phyloP scores from a whole-genome alignment of 768 basidiomycete genomes.

The Mycena polygramma region DNA sequence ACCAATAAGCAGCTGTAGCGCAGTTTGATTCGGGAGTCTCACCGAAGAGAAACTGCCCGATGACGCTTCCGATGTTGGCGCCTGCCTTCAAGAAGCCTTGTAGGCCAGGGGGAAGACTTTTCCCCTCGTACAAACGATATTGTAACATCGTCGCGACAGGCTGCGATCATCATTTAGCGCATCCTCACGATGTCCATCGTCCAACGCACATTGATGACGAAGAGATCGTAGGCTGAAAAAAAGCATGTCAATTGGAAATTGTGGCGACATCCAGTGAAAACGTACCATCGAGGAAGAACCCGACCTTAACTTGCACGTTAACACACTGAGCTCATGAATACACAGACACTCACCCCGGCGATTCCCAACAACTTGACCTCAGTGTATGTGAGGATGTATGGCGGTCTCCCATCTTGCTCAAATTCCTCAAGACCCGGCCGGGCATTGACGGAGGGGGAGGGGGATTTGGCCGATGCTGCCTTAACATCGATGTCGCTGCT shows the following conservation, averaged over 20 bases:
- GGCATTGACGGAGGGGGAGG: too few species aligned
- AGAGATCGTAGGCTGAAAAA: conserved; percentile 72
- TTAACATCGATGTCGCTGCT: conserved; percentile 3
- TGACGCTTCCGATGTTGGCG: conserved; percentile 80
- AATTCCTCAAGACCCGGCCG: conserved; percentile 11
- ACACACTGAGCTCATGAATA: background rate
- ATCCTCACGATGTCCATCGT: background rate
- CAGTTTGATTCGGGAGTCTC: conserved; percentile 7
- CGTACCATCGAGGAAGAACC: conserved; percentile 80
- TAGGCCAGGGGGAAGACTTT: conserved; percentile 63
- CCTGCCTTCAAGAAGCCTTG: conserved; percentile 74
- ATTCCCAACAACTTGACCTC: conserved; percentile 75
- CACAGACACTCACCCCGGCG: conserved; percentile 63
- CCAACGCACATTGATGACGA: conserved; percentile 72
- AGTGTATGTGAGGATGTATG: conserved; percentile 49
- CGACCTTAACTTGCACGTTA: conserved; percentile 56
- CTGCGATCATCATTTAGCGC: conserved; percentile 45
- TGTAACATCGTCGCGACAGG: conserved; percentile 79
- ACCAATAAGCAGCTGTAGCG: background rate
- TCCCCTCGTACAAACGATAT: conserved; percentile 70
- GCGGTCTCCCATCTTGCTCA: conserved; percentile 39
- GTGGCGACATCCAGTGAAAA: conserved; percentile 6
- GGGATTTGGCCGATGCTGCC: background rate
- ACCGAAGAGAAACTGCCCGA: conserved; percentile 78
- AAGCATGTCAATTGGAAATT: background rate